phyloP scores from a whole-genome alignment of 1,139 yeast genomes.

The Diutina catenulata region DNA sequence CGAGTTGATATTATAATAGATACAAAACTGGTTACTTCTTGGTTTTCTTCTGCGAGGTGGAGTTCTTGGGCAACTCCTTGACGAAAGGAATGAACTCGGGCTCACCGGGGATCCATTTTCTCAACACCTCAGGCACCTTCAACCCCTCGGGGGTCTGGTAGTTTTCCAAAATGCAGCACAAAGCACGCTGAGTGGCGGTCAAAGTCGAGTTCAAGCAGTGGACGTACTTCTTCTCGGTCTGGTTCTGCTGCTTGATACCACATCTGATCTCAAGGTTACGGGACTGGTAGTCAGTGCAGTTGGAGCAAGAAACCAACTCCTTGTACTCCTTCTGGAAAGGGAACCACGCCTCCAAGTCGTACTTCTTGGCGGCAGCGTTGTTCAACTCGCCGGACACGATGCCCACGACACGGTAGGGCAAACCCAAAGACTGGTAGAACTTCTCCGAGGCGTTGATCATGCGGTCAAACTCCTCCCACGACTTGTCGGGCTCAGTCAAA shows the following conservation, averaged over 20 bases:
- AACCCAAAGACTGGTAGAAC: conserved; percentile 80
- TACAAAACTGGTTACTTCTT: no score
- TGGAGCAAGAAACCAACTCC: conserved; percentile 95
- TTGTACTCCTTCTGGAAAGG: conserved; percentile 98
- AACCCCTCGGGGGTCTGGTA: conserved; percentile 96
- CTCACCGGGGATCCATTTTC: conserved; percentile 95
- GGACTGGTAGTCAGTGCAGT: conserved; percentile 98
- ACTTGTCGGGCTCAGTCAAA: conserved; percentile 92
- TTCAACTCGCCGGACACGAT: conserved; percentile 97
- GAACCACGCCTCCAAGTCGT: conserved; percentile 99
- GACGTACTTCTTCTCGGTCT: conserved; percentile 93
- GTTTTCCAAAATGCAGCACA: conserved; percentile 94
- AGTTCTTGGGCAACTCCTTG: conserved; percentile 89
- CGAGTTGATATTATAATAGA: no score
- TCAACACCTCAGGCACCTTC: conserved; percentile 85
- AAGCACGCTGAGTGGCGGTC: conserved; percentile 96
- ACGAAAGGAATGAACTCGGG: conserved; percentile 90
- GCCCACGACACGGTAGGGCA: conserved; percentile 96
- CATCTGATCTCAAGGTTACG: conserved; percentile 97
- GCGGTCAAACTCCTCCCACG: conserved; percentile 94
- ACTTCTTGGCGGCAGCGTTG: conserved; percentile 98
- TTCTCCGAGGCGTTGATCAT: conserved; percentile 90
- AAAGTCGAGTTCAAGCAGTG: conserved; percentile 96
- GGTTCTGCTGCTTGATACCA: conserved; percentile 94
- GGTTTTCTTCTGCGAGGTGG: conserved; percentile 75